Evolutionary conservation across 495 filamentous ascomycete genomes (phyloP), one percentile per base, ranked within the genome.

Genomic region (Wilcoxina mikolae): DNA sequence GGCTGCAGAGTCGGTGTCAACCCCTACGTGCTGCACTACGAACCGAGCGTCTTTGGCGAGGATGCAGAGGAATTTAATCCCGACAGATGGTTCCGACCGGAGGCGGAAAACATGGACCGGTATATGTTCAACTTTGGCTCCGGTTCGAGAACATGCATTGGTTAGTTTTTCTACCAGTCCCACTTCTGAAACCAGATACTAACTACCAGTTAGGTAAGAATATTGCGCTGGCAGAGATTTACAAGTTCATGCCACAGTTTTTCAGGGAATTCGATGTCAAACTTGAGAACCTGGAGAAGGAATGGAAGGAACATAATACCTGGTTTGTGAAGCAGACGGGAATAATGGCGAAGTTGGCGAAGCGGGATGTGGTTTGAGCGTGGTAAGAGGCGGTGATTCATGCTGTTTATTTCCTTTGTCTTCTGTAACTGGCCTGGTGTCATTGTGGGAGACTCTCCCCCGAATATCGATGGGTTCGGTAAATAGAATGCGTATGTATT

Each of bases 211-310:
- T 7, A 46, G 82, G 82, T 3, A 75, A 76, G 70, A 87, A 88
- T 58, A 79, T 88, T 53, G 79, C 78, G 49, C 65, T 83, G 68
- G 57, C 87, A 64, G 84, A 89, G 74, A 81, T 87, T 48, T 85
- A 87, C 59, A 87, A 88, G 71, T 61, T 89, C 55, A 78, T 87
- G 51, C 83, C 84, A 35, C 83, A 75, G 51, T 71, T 87, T 60
- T 72, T 87, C 58, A 72, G 81, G 54, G 69, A 76, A 54, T 90
- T 87, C 66, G 79, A 49, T 29, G 20, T 49, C 29, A 39, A 69
- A 48, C 72, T 82, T 53, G 75, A 76, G 47, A 68, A 77, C 60
- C 80, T 79, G 2, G 71, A 67, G 20, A 71, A 71, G 55, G 77
- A 82, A 60, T 85, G 80, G 80, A 76, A 75, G 63, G 69, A 78